Percentiles rank a stretch among this genome's conserved stretches.
phyloP scores from a whole-genome alignment of 331 rosid species.

The Prunus yedoensis region DNA sequence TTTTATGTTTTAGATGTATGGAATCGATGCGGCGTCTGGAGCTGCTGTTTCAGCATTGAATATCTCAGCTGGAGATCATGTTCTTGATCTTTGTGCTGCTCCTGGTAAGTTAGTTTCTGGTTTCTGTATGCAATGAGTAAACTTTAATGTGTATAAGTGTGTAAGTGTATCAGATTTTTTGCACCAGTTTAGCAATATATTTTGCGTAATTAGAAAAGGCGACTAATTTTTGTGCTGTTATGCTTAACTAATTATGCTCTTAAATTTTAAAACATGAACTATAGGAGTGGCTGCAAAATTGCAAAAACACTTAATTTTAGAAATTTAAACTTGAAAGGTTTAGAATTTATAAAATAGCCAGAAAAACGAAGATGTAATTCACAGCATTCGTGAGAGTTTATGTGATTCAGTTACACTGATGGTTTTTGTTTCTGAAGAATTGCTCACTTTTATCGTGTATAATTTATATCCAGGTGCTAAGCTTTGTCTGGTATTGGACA shows the following conservation, averaged over 20 bases:
- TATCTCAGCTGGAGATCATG: conserved; percentile 71
- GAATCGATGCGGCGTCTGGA: conserved; percentile 98
- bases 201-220: not conserved
- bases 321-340: not conserved
- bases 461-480: conserved; percentile 69
- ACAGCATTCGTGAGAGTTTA: not conserved
- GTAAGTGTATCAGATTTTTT: not conserved
- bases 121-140: not conserved
- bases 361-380: not conserved
- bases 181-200: not conserved
- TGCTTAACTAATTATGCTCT: not conserved
- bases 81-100: conserved; percentile 95
- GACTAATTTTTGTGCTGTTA: not conserved
- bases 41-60: conserved; percentile 83
- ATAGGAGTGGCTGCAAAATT: not conserved
- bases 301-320: not conserved
- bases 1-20: conserved; percentile 58
- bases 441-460: not conserved
- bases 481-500: conserved; percentile 77
- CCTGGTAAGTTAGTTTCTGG: conserved; percentile 52
- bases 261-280: not conserved
- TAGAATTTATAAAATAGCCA: not conserved
- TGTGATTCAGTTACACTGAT: not conserved
- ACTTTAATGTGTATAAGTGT: not conserved
- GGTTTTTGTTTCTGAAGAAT: not conserved